Base-by-base conservation (phyloP, 2,329 filamentous ascomycete genomes). In the Colletotrichum simmondsii region DNA sequence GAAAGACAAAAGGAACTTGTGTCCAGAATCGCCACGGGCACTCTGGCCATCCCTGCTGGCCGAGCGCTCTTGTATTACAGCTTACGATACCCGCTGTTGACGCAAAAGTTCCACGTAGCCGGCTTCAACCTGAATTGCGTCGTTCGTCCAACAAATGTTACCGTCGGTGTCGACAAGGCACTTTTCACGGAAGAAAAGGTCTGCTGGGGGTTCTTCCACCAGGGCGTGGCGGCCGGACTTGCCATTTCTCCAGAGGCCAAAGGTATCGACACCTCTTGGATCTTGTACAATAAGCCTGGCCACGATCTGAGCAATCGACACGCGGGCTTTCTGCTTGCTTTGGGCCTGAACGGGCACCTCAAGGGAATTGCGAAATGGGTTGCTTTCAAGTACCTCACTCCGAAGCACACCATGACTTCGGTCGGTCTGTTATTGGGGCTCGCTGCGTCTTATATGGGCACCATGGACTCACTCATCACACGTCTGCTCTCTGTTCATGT, bases 401-500 rank as follows among this genome's bases (percentile, higher is more conserved):
- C 97, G 1, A 99, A 99, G 79, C 97, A 99, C 82, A 97, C 95
- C 30, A 99, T 99, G 97, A 98, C 97, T 28, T 98, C 97, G 1
- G 96, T 99, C 67, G 97, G 97, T 11, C 87, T 99, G n/a, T 87
- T 99, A 3, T 87, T 99, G 0, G 97, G 97, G 1, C 87, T 99
- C 22, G 95, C 97, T 10, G 97, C 94, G 30, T 98, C 97, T 1
- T 97, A 98, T 80, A 88, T 98, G 76, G 97, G 97, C 1, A 98
- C 95, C 2, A 98, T 98, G 96, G 97, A 99, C 81, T 97, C 94
- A 2, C 88, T 98, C 32, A 96, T 98, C 73, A 98, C 97, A 10
- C 92, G 97, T 28, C 87, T 99, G 49, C 87, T 99, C 4, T 99
- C 97, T 3, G 96, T 99, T 1, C 97, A 99, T 82, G 95, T 98